phyloP scores from a whole-genome alignment of 441 rosid genomes.

The Gossypium gossypioides region DNA sequence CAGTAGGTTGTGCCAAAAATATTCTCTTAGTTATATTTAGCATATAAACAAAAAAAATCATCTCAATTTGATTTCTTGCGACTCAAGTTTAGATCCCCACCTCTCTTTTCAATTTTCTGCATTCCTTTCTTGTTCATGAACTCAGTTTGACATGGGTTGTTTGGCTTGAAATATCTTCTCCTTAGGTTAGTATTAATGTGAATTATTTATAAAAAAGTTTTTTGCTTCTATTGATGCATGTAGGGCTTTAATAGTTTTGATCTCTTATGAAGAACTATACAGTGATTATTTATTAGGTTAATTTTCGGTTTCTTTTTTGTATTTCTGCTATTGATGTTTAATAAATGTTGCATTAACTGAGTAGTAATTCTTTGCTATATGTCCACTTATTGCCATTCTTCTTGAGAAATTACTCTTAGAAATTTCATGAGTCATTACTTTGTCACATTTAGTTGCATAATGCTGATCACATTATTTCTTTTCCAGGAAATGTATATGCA shows the following conservation, averaged over 20 bases:
- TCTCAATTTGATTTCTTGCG: no score
- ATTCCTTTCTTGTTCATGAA: no score
- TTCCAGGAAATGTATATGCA: slow-evolving; percentile 92
- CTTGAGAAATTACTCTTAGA: neutral
- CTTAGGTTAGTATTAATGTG: neutral
- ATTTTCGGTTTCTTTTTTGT: neutral
- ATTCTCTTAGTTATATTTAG: no score
- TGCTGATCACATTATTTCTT: slow-evolving; percentile 14
- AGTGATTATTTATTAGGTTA: neutral
- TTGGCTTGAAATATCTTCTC: neutral
- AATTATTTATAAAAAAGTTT: neutral
- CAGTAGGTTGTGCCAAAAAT: no score
- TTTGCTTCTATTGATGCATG: neutral
- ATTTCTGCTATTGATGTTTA: neutral
- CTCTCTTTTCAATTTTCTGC: no score
- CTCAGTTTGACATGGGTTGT: neutral
- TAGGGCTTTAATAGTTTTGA: neutral
- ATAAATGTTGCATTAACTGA: neutral
- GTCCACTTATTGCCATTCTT: neutral
- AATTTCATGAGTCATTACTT: neutral
- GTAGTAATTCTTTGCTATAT: neutral
- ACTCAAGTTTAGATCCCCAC: no score
- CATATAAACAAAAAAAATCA: no score
- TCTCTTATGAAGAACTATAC: neutral
- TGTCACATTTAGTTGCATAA: neutral